phyloP scores from a whole-genome alignment of 108 stramenopile genomes.

The Skeletonema marinoi region DNA sequence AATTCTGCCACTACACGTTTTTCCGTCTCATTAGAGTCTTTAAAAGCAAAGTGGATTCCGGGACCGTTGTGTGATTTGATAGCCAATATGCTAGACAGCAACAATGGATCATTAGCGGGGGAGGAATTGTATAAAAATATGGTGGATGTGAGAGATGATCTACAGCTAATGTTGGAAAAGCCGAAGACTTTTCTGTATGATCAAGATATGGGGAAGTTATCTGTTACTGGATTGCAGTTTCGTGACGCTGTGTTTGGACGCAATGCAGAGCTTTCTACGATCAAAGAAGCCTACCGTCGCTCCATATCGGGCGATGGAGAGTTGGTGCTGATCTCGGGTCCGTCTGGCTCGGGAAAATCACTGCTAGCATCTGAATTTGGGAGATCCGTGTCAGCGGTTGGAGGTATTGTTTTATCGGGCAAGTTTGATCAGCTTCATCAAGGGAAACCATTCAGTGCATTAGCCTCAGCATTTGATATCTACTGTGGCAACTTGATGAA shows the following conservation, averaged over 20 bases:
- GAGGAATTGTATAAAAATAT: not conserved
- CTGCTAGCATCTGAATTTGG: not conserved
- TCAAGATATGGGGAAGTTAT: not conserved
- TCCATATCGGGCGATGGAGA: not conserved
- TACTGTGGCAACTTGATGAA: slow-evolving; percentile 5
- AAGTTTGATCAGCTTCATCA: slow-evolving; percentile 35
- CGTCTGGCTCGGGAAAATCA: slow-evolving; percentile 4
- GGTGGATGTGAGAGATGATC: slow-evolving; percentile 4
- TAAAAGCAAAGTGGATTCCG: slow-evolving; percentile 7
- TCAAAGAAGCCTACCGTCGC: slow-evolving; percentile 6
- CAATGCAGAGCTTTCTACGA: not conserved
- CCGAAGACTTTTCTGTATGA: slow-evolving; percentile 5
- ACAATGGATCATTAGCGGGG: slow-evolving; percentile 2
- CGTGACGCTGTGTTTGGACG: not conserved
- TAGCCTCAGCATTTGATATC: not conserved
- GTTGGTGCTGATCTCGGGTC: slow-evolving; percentile 11
- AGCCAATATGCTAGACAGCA: slow-evolving; percentile 3
- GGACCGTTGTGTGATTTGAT: slow-evolving; percentile 12
- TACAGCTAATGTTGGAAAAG: slow-evolving; percentile 18
- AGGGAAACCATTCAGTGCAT: slow-evolving; percentile 29
- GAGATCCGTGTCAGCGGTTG: too few species aligned
- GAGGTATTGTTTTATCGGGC: slow-evolving; percentile 13
- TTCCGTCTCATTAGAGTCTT: not conserved
- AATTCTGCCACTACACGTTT: too few species aligned
- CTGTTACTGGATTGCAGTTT: slow-evolving; percentile 3